A percentile compares a stretch with the other conserved stretches of the same genome.
phyloP scores from a whole-genome alignment of 1,284 basidiomycete species.

The Mycena sp. region DNA sequence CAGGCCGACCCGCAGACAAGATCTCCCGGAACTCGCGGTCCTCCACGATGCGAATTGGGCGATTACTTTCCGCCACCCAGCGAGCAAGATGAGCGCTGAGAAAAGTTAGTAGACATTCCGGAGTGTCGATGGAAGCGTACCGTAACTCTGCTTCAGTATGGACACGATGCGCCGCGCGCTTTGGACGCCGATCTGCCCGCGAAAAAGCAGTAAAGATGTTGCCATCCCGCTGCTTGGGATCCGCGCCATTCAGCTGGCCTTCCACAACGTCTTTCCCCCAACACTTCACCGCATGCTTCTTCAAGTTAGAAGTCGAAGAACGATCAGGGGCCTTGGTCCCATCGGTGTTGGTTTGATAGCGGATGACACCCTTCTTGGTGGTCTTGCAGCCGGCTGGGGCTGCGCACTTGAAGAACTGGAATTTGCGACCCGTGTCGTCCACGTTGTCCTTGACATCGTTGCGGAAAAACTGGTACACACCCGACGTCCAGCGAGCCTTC shows the following conservation, averaged over 20 bases:
- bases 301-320: slow-evolving; percentile 1
- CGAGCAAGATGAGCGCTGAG: slow-evolving; percentile 2
- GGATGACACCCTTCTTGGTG: too few relatives aligned
- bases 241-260: too few relatives aligned
- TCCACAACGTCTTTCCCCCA: too few relatives aligned
- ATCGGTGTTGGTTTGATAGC: neutral
- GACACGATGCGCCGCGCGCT: neutral
- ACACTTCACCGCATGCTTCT: too few relatives aligned
- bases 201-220: neutral
- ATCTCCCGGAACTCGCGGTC: neutral
- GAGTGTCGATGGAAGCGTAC: too few relatives aligned
- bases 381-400: neutral
- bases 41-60: slow-evolving; percentile 3
- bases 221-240: too few relatives aligned
- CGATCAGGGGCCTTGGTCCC: neutral
- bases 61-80: slow-evolving; percentile 6
- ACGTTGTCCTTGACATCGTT: neutral
- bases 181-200: neutral
- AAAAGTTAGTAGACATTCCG: neutral
- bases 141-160: too few relatives aligned
- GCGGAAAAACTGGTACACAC: neutral
- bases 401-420: neutral
- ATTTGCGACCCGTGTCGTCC: neutral
- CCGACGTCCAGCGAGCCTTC: neutral
- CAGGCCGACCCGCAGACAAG: neutral